These are phyloP conservation scores for Cardiospermum halicacabum DNA, from an alignment of 345 rosid genomes.

Conservation along the genomic window DNA sequence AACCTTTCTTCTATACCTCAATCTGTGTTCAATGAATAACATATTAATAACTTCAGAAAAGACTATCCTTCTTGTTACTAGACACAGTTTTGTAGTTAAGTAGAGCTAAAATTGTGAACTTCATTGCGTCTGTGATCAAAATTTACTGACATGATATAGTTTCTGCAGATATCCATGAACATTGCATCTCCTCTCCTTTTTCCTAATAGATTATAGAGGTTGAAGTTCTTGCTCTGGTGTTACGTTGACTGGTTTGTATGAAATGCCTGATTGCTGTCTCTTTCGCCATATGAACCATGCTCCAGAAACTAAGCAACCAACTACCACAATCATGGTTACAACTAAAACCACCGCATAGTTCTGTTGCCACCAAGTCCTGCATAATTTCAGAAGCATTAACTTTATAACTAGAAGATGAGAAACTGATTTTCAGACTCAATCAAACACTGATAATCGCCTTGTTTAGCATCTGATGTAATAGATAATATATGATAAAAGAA, in stretches of 20 bases:
- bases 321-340: slow-evolving; percentile 10
- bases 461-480: neutral
- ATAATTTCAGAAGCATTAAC: slow-evolving; percentile 7
- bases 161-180: slow-evolving; percentile 1
- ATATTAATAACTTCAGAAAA: neutral
- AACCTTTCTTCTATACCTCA: slow-evolving; percentile 9
- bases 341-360: slow-evolving; percentile 24
- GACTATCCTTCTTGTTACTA: slow-evolving; percentile 4
- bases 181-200: neutral
- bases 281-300: slow-evolving; percentile 45
- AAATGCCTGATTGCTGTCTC: slow-evolving; percentile 29
- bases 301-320: slow-evolving; percentile 36
- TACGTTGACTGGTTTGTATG: slow-evolving; percentile 51
- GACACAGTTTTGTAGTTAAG: neutral
- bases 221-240: slow-evolving; percentile 63
- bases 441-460: neutral
- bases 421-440: neutral
- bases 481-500: neutral
- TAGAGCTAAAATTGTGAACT: slow-evolving; percentile 8
- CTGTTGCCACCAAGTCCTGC: slow-evolving; percentile 65
- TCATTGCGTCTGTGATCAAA: neutral
- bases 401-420: neutral
- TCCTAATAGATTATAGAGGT: slow-evolving; percentile 29
- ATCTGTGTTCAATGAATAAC: slow-evolving; percentile 5
- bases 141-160: neutral